phyloP scores from a whole-genome alignment of 2,329 filamentous ascomycete species.

The Hymenoscyphus occultus region DNA sequence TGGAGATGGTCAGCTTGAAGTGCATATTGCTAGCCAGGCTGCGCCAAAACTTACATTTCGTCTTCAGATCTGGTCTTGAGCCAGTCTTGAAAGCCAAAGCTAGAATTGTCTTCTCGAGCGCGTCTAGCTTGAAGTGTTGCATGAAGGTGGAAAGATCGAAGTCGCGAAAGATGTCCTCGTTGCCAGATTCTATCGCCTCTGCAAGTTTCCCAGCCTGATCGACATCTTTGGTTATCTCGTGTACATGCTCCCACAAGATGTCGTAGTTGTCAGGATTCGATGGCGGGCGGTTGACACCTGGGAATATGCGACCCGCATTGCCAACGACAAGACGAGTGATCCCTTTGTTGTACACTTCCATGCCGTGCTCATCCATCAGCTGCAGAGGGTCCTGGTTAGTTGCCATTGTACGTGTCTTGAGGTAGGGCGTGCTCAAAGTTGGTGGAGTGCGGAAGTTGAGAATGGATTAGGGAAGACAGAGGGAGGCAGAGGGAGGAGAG shows the following conservation, averaged over 20 bases:
- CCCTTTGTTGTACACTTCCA: constrained; percentile 97
- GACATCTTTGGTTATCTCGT: constrained; percentile 76
- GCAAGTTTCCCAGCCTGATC: constrained; percentile 88
- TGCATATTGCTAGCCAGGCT: neutral
- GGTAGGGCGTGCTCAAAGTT: neutral
- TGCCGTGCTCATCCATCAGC: constrained; percentile 96
- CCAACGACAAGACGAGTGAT: constrained; percentile 88
- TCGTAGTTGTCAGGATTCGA: constrained; percentile 80
- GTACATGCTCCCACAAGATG: constrained; percentile 77
- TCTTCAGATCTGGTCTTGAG: constrained; percentile 76
- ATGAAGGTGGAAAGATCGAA: constrained; percentile 96
- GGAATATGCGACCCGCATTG: constrained; percentile 90
- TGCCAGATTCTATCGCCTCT: constrained; percentile 84
- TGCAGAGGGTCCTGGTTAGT: constrained; percentile 38
- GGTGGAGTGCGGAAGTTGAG: neutral
- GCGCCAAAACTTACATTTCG: constrained; percentile 66
- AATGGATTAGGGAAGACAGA: neutral
- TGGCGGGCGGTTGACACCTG: constrained; percentile 68
- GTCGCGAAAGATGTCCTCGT: constrained; percentile 91
- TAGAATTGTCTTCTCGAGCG: constrained; percentile 81
- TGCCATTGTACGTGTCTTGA: constrained; percentile 1
- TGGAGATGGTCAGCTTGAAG: constrained; percentile 13
- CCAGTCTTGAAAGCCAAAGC: constrained; percentile 84
- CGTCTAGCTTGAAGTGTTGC: constrained; percentile 92
- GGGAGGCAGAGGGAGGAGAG: neutral